Evolutionary conservation across 1,284 basidiomycete species (phyloP), one percentile per base, ranked within the genome.

Genomic region (Tremellales sp.): DNA sequence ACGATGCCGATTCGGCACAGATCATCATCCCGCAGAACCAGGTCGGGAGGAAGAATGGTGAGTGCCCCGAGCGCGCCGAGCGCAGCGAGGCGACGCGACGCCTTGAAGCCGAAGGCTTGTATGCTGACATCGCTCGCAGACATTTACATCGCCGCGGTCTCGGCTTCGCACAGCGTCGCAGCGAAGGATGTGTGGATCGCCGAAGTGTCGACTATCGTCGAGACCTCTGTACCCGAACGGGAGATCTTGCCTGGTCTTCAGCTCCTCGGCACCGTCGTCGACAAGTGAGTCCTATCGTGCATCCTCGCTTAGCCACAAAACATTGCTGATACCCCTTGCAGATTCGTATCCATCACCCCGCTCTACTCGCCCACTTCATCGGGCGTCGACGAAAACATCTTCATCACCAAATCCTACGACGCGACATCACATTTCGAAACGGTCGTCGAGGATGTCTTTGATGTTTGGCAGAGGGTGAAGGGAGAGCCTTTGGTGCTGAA

Each of bases 1-100:
- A 98, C 40, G 87, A 97, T 68, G 80, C 85, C 46, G 96, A 98
- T 78, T 90, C 87, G 60, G 86, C 86, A 21, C 96, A 99, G 77
- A 90, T 99, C 65, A 93, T 99, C 75, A 96, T 99, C 61, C 96
- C 96, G 26, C 96, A 98, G 78, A 97, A 97, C 75, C 96, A 99
- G 77, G 92, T 99, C 57, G 81, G 82, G 60, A 80, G 96, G 61
- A 85, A 87, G 77, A 91, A 99, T 70, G 94, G 92, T 89, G 64
- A 64, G 84, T 73, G n/a, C 35, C 22, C 3, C 29, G 24, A 3
- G 39, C 47, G 26, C 31, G 35, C n/a, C n/a, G n/a, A n/a, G n/a
- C n/a, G n/a, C n/a, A n/a, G n/a, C n/a, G n/a, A n/a, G 19, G 23
- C 17, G 19, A 15, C 3, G 19, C 26, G 4, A 40, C 26, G 21